Evolutionary conservation across 108 stramenopile species (phyloP).

Genomic region (Stephanodiscus triporus): DNA sequence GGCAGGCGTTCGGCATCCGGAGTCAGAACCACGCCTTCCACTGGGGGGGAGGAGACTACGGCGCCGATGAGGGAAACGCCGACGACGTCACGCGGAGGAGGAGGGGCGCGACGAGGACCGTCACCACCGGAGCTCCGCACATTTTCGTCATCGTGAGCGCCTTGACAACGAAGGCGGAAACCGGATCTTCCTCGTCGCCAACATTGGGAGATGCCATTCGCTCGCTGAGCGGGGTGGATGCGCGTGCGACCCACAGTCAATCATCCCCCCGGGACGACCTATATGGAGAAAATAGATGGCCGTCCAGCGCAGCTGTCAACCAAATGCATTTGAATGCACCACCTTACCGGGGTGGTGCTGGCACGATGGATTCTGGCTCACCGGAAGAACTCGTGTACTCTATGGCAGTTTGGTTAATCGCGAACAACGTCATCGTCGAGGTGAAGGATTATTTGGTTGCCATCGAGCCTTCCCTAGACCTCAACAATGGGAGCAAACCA

Average conservation of each 20-base stretch:
- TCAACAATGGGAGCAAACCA: background rate
- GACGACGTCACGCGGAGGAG: conserved; percentile 22
- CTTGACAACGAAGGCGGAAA: conserved; percentile 30
- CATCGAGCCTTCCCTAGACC: background rate
- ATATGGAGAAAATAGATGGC: background rate
- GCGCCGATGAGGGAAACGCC: conserved; percentile 39
- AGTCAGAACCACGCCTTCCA: conserved; percentile 32
- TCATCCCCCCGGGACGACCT: background rate
- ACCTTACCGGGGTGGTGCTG: background rate
- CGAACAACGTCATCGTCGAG: conserved; percentile 57
- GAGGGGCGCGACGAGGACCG: conserved; percentile 2
- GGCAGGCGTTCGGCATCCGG: conserved; percentile 59
- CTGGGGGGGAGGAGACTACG: conserved; percentile 52
- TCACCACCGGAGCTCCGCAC: conserved; percentile 25
- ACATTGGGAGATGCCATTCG: conserved; percentile 40
- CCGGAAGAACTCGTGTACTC: conserved; percentile 9
- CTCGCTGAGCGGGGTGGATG: conserved; percentile 17
- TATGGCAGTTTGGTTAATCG: background rate
- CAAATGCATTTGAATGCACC: background rate
- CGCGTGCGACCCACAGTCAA: background rate
- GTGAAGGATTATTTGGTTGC: conserved; percentile 61
- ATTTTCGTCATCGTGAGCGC: conserved; percentile 46
- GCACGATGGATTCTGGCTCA: background rate
- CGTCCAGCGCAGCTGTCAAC: too few species aligned
- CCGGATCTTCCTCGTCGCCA: conserved; percentile 18